A percentile compares a stretch with the other conserved stretches of the same genome.
Evolutionary conservation across 768 basidiomycete species (phyloP).

Genomic region (Vishniacozyma victoriae): DNA sequence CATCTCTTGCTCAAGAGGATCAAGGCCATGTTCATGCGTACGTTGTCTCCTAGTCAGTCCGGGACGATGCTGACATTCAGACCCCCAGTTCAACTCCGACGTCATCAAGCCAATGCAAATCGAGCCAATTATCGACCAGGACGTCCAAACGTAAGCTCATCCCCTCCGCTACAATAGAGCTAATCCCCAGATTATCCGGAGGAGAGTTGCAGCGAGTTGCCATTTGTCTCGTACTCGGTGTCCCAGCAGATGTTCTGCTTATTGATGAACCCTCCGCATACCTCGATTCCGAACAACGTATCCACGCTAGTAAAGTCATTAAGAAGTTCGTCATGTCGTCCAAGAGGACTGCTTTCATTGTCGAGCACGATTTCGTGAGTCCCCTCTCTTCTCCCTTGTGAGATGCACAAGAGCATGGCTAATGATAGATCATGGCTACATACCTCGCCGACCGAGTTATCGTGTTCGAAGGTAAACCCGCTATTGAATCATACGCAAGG

Average conservation of each 20-base stretch:
- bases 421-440: conserved; percentile 78
- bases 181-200: conserved; percentile 62
- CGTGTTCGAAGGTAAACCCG: conserved; percentile 58
- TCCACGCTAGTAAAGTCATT: conserved; percentile 95
- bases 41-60: conserved; percentile 4
- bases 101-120: conserved; percentile 96
- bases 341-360: conserved; percentile 96
- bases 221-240: conserved; percentile 85
- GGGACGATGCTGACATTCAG: conserved; percentile 9
- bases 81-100: conserved; percentile 98
- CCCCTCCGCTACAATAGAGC: too few species aligned
- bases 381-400: not conserved
- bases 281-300: conserved; percentile 99
- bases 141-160: conserved; percentile 68
- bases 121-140: conserved; percentile 92
- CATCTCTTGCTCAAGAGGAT: conserved; percentile 91
- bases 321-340: conserved; percentile 95
- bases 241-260: conserved; percentile 69
- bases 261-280: conserved; percentile 75
- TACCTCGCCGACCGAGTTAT: conserved; percentile 85
- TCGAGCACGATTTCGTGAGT: conserved; percentile 88
- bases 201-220: conserved; percentile 97
- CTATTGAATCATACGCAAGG: conserved; percentile 78
- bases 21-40: conserved; percentile 85
- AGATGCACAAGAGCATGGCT: conserved; percentile 1